Base-by-base conservation (phyloP, 2,329 filamentous ascomycete species). In the Cytospora mali region DNA sequence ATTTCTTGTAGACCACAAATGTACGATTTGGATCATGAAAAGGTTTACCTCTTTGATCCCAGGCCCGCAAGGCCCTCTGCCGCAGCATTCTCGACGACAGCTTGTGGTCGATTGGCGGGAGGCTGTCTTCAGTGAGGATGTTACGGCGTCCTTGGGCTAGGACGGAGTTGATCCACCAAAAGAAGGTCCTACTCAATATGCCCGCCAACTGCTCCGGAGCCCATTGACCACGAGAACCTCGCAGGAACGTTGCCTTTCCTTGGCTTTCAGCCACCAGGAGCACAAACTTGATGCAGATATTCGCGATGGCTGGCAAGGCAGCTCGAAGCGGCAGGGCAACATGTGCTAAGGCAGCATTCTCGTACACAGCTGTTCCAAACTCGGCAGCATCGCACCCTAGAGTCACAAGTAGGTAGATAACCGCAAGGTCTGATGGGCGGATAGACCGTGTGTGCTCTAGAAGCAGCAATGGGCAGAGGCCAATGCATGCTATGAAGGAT, bases 121-220 rank as follows among this genome's bases (percentile, higher is more conserved):
- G 61, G 7, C 69, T 67, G 10, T 69, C 53, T 7, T 61, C 50
- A 3, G 62, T 14, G 1, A 76, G 64, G 14, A 69, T 57, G 6
- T 67, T 68, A 3, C 55, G 65, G 52, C 74, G 74, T 2, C 74
- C 75, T 49, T 63, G 46, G 11, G 51, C 29, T 2, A 76, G 67
- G 11, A 75, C 61, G 3, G 68, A 67, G 28, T 72, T 71, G n/a
- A 75, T 71, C 74, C 73, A 75, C 55, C 64, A 69, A 57, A 76
- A 75, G 35, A 75, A 68, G 0, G 66, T 62, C 53, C 66, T 67
- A 28, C 68, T 68, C 9, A 75, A 55, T 21, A 74, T 46, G 13
- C 72, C 62, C 7, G 67, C 62, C 14, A 55, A 62, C 16, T 72
- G 69, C 55, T 75, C 73, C 6, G 69, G 66, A 10, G 72, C 69